Evolutionary conservation across 805 yeast genomes (phyloP), one percentile per base, ranked within the genome.

Genomic region (Suhomyces xylopsoci): DNA sequence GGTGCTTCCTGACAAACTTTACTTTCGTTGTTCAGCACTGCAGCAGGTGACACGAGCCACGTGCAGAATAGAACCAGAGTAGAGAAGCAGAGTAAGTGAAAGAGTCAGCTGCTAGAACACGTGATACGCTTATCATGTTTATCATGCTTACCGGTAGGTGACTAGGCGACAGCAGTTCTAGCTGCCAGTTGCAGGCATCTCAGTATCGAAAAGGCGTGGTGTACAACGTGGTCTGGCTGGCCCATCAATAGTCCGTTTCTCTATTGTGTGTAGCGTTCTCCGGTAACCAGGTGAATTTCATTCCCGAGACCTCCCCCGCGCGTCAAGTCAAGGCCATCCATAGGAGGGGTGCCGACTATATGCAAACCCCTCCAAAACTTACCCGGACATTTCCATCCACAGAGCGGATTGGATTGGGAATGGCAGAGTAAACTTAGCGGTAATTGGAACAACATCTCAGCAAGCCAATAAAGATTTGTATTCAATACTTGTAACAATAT

Each of bases 311-410:
- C 20, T 8, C 42, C 42, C 24, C 42, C 42, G 42, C 42, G 42
- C 24, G 42, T 38, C 24, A 9, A 38, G 32, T 10, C 32, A 28
- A 17, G 42, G 24, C 42, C 24, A 38, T 38, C 42, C 42, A 38
- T 38, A 38, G 42, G 42, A 38, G 42, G 42, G 42, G 42, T 17
- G 42, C 17, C 47, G 36, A 24, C 47, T n/a, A 25, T 44, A 17
- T 44, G 36, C 47, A 42, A 7, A 22, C 6, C 30, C 15, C 15
- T 38, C 12, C 24, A 8, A 28, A n/a, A 15, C 15, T 47, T 47
- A 47, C 49, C 49, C 49, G 49, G 49, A 47, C 49, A 47, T 38
- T 9, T 14, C 28, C 49, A 17, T 32, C 49, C 49, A 47, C 49
- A 34, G 48, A 30, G 48, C 34, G 40, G 32, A 28, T 38, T 38